phyloP scores from a whole-genome alignment of 2,329 filamentous ascomycete genomes.

The Botrytis cinerea region DNA sequence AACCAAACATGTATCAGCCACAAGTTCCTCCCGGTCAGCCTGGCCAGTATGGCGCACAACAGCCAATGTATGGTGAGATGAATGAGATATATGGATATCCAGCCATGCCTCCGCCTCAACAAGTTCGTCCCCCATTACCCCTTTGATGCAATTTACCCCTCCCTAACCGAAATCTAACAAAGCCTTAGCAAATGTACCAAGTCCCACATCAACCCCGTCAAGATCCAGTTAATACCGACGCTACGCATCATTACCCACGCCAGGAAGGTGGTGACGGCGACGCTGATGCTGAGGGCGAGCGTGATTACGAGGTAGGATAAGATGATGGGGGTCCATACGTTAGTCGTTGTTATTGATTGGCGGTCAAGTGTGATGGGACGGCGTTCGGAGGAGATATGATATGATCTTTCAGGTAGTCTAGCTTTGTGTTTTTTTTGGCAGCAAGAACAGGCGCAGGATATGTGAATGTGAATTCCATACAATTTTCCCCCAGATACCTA shows the following conservation, averaged over 20 bases:
- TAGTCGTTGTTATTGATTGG: slow-evolving; percentile 17
- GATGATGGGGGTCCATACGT: neutral
- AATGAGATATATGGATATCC: slow-evolving; percentile 85
- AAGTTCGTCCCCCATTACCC: slow-evolving; percentile 55
- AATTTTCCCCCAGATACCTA: neutral
- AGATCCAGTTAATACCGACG: slow-evolving; percentile 44
- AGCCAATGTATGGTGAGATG: slow-evolving; percentile 76
- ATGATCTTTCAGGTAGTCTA: slow-evolving; percentile 12
- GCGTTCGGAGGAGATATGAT: slow-evolving; percentile 25
- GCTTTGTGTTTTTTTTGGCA: slow-evolving; percentile 18
- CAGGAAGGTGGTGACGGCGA: slow-evolving; percentile 47
- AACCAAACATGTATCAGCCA: slow-evolving; percentile 78
- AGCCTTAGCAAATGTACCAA: slow-evolving; percentile 45
- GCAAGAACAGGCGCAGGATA: slow-evolving; percentile 22
- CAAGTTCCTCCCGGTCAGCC: slow-evolving; percentile 74
- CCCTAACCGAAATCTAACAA: slow-evolving; percentile 19
- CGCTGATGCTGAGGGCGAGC: slow-evolving; percentile 49
- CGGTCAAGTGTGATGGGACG: slow-evolving; percentile 16
- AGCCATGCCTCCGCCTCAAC: slow-evolving; percentile 77
- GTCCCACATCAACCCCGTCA: slow-evolving; percentile 44
- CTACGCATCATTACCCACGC: slow-evolving; percentile 43
- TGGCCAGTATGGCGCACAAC: slow-evolving; percentile 73
- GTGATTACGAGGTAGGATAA: slow-evolving; percentile 47
- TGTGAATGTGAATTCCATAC: slow-evolving; percentile 13
- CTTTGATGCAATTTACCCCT: neutral